Evolutionary conservation across 129 eudicot genomes (phyloP).

Genomic region (Chrysanthemum seticuspe): DNA sequence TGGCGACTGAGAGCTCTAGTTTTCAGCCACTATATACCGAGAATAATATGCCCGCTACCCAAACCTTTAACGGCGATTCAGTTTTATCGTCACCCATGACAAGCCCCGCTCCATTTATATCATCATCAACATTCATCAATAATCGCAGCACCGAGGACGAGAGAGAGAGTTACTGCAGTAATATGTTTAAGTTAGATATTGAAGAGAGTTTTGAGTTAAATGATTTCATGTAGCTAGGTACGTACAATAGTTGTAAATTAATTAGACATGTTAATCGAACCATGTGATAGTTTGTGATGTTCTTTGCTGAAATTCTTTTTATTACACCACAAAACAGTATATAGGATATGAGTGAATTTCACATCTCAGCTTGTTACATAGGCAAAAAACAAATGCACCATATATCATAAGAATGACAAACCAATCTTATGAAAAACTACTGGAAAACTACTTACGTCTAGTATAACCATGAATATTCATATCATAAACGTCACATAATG

Average conservation of each 20-base stretch:
- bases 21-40: constrained; percentile 32
- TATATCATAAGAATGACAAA: too few relatives aligned
- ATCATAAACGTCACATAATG: too few relatives aligned
- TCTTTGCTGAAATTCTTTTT: neutral
- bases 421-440: too few relatives aligned
- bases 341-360: too few relatives aligned
- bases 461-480: too few relatives aligned
- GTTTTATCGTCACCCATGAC: constrained; percentile 39
- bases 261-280: neutral
- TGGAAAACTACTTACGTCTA: too few relatives aligned
- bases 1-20: constrained; percentile 38
- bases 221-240: constrained; percentile 41
- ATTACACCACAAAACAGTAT: too few relatives aligned
- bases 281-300: neutral
- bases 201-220: constrained; percentile 54
- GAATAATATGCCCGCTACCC: constrained; percentile 17
- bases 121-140: constrained; percentile 40
- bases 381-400: too few relatives aligned
- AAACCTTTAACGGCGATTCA: constrained; percentile 39
- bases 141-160: constrained; percentile 45
- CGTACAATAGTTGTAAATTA: too few relatives aligned
- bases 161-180: constrained; percentile 52
- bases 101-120: constrained; percentile 27
- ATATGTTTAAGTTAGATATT: constrained; percentile 52
- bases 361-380: too few relatives aligned